phyloP scores from a whole-genome alignment of 2,329 filamentous ascomycete genomes.

The Zelopaecilomyces penicillatus region DNA sequence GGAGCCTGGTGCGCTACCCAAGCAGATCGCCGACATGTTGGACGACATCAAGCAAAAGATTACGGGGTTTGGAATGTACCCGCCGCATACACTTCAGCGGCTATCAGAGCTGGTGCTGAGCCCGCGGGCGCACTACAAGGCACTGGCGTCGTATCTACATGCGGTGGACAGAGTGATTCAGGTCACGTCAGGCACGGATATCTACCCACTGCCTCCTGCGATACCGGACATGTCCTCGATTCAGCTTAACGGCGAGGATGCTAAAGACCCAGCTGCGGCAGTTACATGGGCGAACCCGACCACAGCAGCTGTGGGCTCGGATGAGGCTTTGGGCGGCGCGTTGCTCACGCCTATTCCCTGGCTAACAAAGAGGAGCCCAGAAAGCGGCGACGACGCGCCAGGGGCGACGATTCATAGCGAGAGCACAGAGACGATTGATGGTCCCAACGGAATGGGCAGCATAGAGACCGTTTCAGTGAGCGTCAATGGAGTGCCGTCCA shows the following conservation, averaged over 20 bases:
- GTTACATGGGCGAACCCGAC: constrained; percentile 41
- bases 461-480: constrained; percentile 75
- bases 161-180: constrained; percentile 85
- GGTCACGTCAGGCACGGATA: constrained; percentile 72
- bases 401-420: constrained; percentile 53
- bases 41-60: constrained; percentile 54
- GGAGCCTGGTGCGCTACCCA: constrained; percentile 47
- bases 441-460: constrained; percentile 68
- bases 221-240: constrained; percentile 50
- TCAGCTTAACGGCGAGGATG: constrained; percentile 54
- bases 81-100: constrained; percentile 88
- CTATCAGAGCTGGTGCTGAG: constrained; percentile 76
- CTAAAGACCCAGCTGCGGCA: constrained; percentile 25
- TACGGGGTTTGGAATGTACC: constrained; percentile 60
- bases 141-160: constrained; percentile 75
- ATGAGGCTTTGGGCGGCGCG: constrained; percentile 84
- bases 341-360: constrained; percentile 91
- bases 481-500: constrained; percentile 58
- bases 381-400: constrained; percentile 19
- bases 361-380: constrained; percentile 45
- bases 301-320: constrained; percentile 57
- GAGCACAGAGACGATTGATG: constrained; percentile 71
- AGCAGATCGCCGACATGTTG: constrained; percentile 55
- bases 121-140: constrained; percentile 72
- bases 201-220: constrained; percentile 73